Base-by-base conservation (phyloP, 2,329 filamentous ascomycete species). In the Penicillium sp. region DNA sequence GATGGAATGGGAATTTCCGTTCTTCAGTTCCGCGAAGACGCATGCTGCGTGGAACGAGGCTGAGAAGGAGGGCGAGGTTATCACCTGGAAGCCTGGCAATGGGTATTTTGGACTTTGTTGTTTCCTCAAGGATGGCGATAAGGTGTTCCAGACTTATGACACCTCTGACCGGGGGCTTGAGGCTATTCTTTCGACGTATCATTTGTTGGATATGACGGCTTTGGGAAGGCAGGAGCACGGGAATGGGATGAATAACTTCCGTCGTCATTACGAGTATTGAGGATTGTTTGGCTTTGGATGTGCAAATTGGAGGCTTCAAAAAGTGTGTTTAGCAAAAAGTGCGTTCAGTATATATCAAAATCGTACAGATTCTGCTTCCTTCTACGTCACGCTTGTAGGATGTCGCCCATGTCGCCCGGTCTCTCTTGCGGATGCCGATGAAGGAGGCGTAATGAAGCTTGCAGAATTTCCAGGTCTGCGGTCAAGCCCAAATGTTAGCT, bases 1-100 rank as follows among this genome's bases (percentile, higher is more conserved):
- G 39, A 71, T 73, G 56, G 72, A 67, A 13, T 78, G 74, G 74
- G 62, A 52, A 1, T 76, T 74, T 44, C 73, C 71, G 1, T 77
- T 74, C 68, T 73, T 70, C 49, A 57, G 57, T 42, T 58, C 55
- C 28, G 51, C 50, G 4, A 57, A 55, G 36, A 61, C 54, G 20
- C 50, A 53, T 40, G n/a, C 50, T 18, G 28, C 46, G 16, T 59
- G 56, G 56, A 38, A 48, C 5, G 25, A 51, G 41, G 48, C 42
- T 14, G 58, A 58, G 27, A 14, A 16, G 22, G 10, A 44, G 18
- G 56, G 56, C 1, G 58, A 59, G 44, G 43, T 41, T 24, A 39
- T 60, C 30, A 53, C 54, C 13, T 60, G 55, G 55, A 61, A 58
- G 31, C 55, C 58, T 39, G 51, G 54, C 1, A 58, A 61, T 42